A percentile compares a stretch with the other conserved stretches of the same genome.
These are phyloP conservation scores for Cucurbita argyrosperma DNA, from an alignment of 306 rosid genomes.

Conservation along the genomic window DNA sequence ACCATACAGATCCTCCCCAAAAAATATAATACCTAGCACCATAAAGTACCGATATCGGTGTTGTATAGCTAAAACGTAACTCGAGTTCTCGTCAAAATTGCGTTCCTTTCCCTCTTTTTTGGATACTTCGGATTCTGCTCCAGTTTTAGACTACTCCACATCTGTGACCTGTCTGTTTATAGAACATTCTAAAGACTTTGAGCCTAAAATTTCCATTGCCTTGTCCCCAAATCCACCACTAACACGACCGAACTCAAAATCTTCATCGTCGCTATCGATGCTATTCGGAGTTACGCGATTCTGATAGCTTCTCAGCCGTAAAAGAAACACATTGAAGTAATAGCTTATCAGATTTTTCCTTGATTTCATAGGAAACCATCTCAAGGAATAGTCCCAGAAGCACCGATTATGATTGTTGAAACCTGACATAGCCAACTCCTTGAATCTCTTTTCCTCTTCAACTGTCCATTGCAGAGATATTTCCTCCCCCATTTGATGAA, in stretches of 20 bases:
- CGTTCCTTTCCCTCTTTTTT: background rate
- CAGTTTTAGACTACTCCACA: slow-evolving; percentile 10
- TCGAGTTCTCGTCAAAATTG: background rate
- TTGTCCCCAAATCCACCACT: slow-evolving; percentile 42
- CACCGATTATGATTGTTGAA: slow-evolving; percentile 4
- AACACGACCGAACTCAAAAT: slow-evolving; percentile 45
- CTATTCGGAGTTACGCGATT: slow-evolving; percentile 52
- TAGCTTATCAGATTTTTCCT: slow-evolving; percentile 51
- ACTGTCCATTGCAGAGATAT: slow-evolving; percentile 70
- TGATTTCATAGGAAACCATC: slow-evolving; percentile 39
- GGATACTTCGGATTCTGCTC: background rate
- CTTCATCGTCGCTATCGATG: slow-evolving; percentile 78
- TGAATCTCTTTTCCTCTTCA: slow-evolving; percentile 54
- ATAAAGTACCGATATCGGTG: background rate
- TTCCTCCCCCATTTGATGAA: slow-evolving; percentile 75
- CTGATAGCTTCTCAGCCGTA: slow-evolving; percentile 67
- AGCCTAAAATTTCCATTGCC: slow-evolving; percentile 19
- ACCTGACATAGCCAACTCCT: slow-evolving; percentile 30
- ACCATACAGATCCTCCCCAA: background rate
- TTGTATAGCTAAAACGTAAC: background rate
- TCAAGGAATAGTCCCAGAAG: slow-evolving; percentile 25
- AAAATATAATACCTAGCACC: no score
- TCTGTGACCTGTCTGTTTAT: slow-evolving; percentile 40
- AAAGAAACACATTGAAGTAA: slow-evolving; percentile 65
- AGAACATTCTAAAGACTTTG: slow-evolving; percentile 23